phyloP scores from a whole-genome alignment of 805 yeast genomes.

The Candida xyloterini region DNA sequence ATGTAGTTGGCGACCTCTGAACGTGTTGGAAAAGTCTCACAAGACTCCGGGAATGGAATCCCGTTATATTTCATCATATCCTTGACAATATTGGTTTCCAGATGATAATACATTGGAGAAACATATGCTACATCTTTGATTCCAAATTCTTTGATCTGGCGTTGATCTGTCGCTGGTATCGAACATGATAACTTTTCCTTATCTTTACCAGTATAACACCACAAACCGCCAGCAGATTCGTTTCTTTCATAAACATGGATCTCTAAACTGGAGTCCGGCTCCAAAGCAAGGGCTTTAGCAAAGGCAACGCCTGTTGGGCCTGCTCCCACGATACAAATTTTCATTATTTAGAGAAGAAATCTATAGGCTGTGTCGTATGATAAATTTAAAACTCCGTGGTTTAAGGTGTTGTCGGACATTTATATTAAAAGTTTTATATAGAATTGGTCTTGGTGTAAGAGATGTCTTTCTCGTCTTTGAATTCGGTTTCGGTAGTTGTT shows the following conservation, averaged over 20 bases:
- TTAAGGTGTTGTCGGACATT: constrained; percentile 2
- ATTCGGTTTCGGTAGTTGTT: not conserved
- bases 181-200: constrained; percentile 22
- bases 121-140: constrained; percentile 18
- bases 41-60: constrained; percentile 31
- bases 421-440: not conserved
- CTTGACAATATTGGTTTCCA: constrained; percentile 35
- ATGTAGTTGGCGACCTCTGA: constrained; percentile 61
- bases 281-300: constrained; percentile 34
- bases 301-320: constrained; percentile 35
- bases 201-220: constrained; percentile 32
- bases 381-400: constrained; percentile 1
- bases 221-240: constrained; percentile 33
- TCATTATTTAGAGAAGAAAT: constrained; percentile 10
- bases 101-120: constrained; percentile 35
- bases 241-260: constrained; percentile 32
- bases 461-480: not conserved
- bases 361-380: constrained; percentile 3
- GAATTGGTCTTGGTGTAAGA: not conserved
- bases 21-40: constrained; percentile 58
- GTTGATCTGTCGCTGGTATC: constrained; percentile 24
- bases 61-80: constrained; percentile 32
- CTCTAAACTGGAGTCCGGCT: constrained; percentile 25
- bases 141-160: constrained; percentile 16
- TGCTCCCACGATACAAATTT: constrained; percentile 35